Conservation (phyloP, 2,329 filamentous ascomycete genomes). For the Chaetoscypha palmicola region DNA sequence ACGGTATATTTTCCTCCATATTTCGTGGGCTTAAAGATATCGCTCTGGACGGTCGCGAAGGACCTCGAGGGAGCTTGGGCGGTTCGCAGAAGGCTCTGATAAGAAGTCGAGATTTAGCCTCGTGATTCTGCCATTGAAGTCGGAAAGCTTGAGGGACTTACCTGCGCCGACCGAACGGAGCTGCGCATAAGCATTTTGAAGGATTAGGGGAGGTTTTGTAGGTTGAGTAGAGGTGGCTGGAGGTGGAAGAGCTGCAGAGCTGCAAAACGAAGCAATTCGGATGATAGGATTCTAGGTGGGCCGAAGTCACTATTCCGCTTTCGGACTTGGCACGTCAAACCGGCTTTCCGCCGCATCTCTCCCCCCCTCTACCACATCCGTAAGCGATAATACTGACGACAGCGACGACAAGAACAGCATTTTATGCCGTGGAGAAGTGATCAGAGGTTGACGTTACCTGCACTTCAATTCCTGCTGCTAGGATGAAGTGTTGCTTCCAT, state of each 20-base stretch:
- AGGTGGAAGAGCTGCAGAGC: too few relatives aligned
- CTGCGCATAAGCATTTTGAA: conserved; percentile 30
- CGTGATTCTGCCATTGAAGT: conserved; percentile 22
- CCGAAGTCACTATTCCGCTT: conserved; percentile 1
- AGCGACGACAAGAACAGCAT: background rate
- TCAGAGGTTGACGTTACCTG: background rate
- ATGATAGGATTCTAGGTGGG: conserved; percentile 4
- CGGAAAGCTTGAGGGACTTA: conserved; percentile 27
- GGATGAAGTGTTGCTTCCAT: too few relatives aligned
- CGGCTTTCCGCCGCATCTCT: background rate
- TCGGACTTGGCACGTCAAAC: conserved; percentile 1
- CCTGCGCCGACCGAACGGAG: conserved; percentile 38
- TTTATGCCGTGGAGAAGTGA: background rate
- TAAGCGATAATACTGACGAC: background rate
- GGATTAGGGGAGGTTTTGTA: conserved; percentile 13
- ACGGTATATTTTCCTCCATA: conserved; percentile 99
- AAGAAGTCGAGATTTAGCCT: conserved; percentile 24
- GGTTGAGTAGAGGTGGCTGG: conserved; percentile 6
- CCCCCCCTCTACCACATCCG: background rate
- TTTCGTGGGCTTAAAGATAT: conserved; percentile 96
- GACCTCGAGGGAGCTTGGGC: conserved; percentile 26
- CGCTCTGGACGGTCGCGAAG: conserved; percentile 79
- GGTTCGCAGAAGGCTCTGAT: conserved; percentile 31
- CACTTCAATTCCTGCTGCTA: background rate
- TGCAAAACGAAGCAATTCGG: conserved; percentile 8